Conservation (phyloP, 345 rosid genomes). For the Balakata baccata region DNA sequence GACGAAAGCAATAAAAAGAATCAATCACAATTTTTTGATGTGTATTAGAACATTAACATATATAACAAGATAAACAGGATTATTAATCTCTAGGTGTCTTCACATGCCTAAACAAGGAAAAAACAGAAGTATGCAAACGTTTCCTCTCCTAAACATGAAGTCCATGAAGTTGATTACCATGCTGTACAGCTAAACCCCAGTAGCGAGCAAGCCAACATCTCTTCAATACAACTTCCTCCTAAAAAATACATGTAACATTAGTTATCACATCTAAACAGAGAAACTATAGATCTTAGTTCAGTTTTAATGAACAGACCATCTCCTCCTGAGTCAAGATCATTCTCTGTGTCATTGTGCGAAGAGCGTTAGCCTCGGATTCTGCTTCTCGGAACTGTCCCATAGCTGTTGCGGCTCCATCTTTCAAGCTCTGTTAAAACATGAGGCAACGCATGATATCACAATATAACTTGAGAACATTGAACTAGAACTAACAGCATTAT, state of each 20-base stretch:
- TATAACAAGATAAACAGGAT: not conserved
- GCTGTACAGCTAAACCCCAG: slow-evolving; percentile 86
- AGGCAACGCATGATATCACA: slow-evolving; percentile 20
- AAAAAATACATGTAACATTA: not conserved
- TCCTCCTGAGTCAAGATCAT: slow-evolving; percentile 89
- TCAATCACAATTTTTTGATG: not conserved
- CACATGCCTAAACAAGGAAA: not conserved
- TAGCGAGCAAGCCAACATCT: slow-evolving; percentile 99
- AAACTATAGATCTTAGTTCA: slow-evolving; percentile 16
- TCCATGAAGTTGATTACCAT: slow-evolving; percentile 48
- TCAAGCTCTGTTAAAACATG: slow-evolving; percentile 50
- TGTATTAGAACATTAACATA: not conserved
- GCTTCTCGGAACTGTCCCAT: slow-evolving; percentile 72
- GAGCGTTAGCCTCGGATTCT: slow-evolving; percentile 81
- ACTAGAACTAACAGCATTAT: slow-evolving; percentile 18
- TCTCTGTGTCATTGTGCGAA: slow-evolving; percentile 87
- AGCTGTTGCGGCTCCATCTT: slow-evolving; percentile 63
- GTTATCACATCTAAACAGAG: slow-evolving; percentile 2
- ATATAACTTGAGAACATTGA: slow-evolving; percentile 17
- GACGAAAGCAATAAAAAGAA: slow-evolving; percentile 20
- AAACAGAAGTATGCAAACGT: slow-evolving; percentile 1
- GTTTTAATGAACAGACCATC: slow-evolving; percentile 56
- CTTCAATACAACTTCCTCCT: slow-evolving; percentile 99
- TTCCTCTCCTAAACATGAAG: slow-evolving; percentile 5
- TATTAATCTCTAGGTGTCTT: not conserved